These are phyloP conservation scores for Pichia sp. DNA, from an alignment of 1,139 yeast genomes.

Conservation along the genomic window DNA sequence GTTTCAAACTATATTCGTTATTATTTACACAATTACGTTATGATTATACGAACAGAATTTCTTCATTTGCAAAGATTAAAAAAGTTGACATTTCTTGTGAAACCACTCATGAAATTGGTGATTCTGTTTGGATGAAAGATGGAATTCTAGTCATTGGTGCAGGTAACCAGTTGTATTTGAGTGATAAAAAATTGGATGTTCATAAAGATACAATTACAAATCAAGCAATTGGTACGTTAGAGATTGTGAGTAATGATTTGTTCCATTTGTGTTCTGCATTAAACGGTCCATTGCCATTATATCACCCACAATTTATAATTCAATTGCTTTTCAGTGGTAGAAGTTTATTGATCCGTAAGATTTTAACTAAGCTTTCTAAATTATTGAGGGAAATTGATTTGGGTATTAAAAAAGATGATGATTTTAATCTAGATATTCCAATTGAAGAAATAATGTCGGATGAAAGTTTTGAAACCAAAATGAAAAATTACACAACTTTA, in stretches of 20 bases:
- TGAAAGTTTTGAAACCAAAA: conserved; percentile 1
- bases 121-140: conserved; percentile 76
- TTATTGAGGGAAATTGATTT: conserved; percentile 48
- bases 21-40: conserved; percentile 78
- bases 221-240: conserved; percentile 41
- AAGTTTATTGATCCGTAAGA: conserved; percentile 47
- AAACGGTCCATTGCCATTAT: conserved; percentile 85
- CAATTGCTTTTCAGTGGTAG: conserved; percentile 69
- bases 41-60: conserved; percentile 77
- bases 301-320: conserved; percentile 85
- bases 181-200: conserved; percentile 63
- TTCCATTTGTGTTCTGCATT: conserved; percentile 66
- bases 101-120: conserved; percentile 81
- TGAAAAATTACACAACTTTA: neutral
- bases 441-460: conserved; percentile 26
- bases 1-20: conserved; percentile 57
- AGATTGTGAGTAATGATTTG: conserved; percentile 43
- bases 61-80: conserved; percentile 73
- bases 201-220: conserved; percentile 45
- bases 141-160: conserved; percentile 79
- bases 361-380: conserved; percentile 50
- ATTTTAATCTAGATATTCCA: conserved; percentile 35
- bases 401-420: conserved; percentile 27
- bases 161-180: conserved; percentile 83
- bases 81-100: conserved; percentile 62